Evolutionary conservation across 1,284 basidiomycete species (phyloP).

Genomic region (Peniophora sp.): DNA sequence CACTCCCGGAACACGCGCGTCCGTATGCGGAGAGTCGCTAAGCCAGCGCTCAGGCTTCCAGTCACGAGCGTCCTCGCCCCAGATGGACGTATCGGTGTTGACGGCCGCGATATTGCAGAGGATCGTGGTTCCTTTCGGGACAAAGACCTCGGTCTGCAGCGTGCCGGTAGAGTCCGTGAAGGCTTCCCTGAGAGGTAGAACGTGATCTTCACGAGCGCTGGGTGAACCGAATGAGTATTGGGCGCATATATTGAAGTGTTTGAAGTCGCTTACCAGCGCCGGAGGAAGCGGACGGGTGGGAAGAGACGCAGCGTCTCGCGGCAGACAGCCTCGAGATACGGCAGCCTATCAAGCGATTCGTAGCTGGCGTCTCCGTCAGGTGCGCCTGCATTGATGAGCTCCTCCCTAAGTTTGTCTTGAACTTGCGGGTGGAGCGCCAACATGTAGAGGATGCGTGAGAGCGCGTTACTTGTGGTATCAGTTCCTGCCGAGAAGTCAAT

Average conservation of each 20-base stretch:
- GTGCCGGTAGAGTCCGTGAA: constrained; percentile 7
- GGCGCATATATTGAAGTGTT: not conserved
- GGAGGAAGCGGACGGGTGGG: constrained; percentile 37
- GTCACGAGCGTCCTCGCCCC: constrained; percentile 16
- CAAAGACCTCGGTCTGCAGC: constrained; percentile 5
- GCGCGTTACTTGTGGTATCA: constrained; percentile 15
- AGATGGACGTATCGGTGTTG: constrained; percentile 8
- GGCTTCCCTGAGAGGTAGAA: constrained; percentile 10
- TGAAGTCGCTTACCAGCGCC: constrained; percentile 26
- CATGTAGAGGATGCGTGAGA: constrained; percentile 13
- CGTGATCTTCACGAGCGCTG: constrained; percentile 3
- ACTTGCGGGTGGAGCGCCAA: constrained; percentile 11
- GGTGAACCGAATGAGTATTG: not conserved
- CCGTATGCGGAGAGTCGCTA: constrained; percentile 10
- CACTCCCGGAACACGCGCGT: constrained; percentile 13
- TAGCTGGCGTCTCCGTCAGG: constrained; percentile 18
- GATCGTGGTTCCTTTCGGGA: constrained; percentile 8
- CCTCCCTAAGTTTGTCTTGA: constrained; percentile 12
- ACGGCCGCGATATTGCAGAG: constrained; percentile 8
- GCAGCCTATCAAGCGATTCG: constrained; percentile 28
- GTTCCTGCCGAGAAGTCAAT: constrained; percentile 14
- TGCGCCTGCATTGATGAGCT: constrained; percentile 11
- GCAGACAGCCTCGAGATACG: constrained; percentile 36
- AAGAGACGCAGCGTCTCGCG: constrained; percentile 39
- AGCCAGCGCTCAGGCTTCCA: constrained; percentile 20